Percentiles rank a stretch among this genome's conserved stretches.
These are phyloP conservation scores for Pulveroboletus sp. DNA, from an alignment of 768 basidiomycete species.

Conservation along the genomic window DNA sequence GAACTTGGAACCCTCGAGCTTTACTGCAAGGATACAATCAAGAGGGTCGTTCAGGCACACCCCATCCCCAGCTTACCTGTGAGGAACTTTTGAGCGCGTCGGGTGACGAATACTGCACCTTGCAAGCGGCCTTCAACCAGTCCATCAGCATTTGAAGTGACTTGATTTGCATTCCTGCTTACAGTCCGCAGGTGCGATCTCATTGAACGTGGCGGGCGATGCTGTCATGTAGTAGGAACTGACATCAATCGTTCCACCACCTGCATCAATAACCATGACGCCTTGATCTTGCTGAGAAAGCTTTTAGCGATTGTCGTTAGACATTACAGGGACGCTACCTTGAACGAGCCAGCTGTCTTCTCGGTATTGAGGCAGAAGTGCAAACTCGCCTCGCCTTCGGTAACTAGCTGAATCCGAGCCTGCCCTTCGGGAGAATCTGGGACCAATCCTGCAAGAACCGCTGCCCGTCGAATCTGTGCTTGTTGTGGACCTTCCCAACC, in stretches of 20 bases:
- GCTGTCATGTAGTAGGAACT: conserved; percentile 48
- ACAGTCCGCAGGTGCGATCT: conserved; percentile 49
- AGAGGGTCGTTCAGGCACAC: neutral
- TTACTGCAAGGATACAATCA: conserved; percentile 28
- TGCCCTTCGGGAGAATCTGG: conserved; percentile 35
- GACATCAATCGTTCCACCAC: conserved; percentile 61
- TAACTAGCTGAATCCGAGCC: conserved; percentile 41
- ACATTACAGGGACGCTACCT: conserved; percentile 10
- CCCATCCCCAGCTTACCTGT: conserved; percentile 26
- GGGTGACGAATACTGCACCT: conserved; percentile 51
- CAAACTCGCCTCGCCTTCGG: conserved; percentile 53
- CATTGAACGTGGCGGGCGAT: conserved; percentile 38
- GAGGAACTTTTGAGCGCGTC: conserved; percentile 40
- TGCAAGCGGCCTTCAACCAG: conserved; percentile 42
- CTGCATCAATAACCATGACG: conserved; percentile 57
- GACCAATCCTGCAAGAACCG: conserved; percentile 39
- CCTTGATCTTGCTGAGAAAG: conserved; percentile 40
- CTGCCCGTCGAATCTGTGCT: conserved; percentile 42
- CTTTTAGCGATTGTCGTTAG: neutral
- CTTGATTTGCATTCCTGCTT: conserved; percentile 3
- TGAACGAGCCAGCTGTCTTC: conserved; percentile 27
- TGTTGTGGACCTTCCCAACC: conserved; percentile 49
- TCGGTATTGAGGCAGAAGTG: conserved; percentile 46
- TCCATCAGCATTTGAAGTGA: conserved; percentile 1
- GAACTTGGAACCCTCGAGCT: conserved; percentile 40